Percentiles rank a stretch among this genome's conserved stretches.
These are phyloP conservation scores for Fusarium verrucosum DNA, from an alignment of 2,329 filamentous ascomycete species.

Conservation along the genomic window DNA sequence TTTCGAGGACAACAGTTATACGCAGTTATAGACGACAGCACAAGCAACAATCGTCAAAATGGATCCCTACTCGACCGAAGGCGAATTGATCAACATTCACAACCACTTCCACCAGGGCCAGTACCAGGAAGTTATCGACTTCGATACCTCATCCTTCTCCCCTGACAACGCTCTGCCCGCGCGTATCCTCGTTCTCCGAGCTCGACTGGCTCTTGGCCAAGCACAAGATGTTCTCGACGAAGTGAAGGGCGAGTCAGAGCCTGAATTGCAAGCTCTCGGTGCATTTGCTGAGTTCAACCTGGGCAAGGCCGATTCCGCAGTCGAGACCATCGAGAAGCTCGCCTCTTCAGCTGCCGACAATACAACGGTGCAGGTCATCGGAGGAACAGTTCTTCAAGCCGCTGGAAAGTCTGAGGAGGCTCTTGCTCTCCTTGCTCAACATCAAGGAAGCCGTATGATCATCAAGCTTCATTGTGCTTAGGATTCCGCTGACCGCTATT, in stretches of 20 bases:
- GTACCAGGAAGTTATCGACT: slow-evolving; percentile 86
- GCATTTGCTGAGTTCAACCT: slow-evolving; percentile 75
- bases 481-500: slow-evolving; percentile 38
- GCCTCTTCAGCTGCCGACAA: slow-evolving; percentile 76
- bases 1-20: slow-evolving; percentile 30
- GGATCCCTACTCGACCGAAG: slow-evolving; percentile 76
- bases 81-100: slow-evolving; percentile 76
- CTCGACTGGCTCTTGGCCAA: slow-evolving; percentile 84
- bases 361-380: slow-evolving; percentile 80
- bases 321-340: slow-evolving; percentile 72
- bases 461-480: not conserved
- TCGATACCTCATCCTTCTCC: slow-evolving; percentile 82
- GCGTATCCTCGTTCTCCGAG: slow-evolving; percentile 80
- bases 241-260: slow-evolving; percentile 70
- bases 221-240: slow-evolving; percentile 76
- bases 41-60: slow-evolving; percentile 54
- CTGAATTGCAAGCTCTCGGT: slow-evolving; percentile 79
- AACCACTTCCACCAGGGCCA: slow-evolving; percentile 81
- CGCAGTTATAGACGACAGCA: slow-evolving; percentile 14
- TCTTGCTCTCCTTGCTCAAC: slow-evolving; percentile 78
- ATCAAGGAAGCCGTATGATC: slow-evolving; percentile 83
- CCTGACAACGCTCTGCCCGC: slow-evolving; percentile 79
- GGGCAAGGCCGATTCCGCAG: slow-evolving; percentile 70
- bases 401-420: slow-evolving; percentile 88
- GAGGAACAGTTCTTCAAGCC: slow-evolving; percentile 82